Conservation (phyloP, 2,329 filamentous ascomycete genomes). For the Onygenales sp. region DNA sequence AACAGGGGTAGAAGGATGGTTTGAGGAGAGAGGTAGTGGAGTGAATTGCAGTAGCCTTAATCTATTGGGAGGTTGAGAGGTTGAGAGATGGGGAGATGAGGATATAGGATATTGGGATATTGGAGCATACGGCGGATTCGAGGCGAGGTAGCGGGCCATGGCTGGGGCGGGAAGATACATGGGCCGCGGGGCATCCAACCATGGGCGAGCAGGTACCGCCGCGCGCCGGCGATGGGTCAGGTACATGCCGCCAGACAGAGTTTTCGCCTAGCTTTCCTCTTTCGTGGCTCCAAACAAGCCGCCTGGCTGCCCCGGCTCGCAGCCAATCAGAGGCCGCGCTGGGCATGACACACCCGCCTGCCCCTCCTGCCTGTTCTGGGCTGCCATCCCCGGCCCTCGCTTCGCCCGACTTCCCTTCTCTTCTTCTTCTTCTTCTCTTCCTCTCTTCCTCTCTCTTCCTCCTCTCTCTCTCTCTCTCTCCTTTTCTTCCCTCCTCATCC, state of each 20-base stretch:
- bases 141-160: neutral
- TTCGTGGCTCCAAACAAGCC: constrained; percentile 33
- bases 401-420: constrained; percentile 21
- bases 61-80: too few species aligned
- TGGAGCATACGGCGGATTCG: neutral
- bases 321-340: constrained; percentile 13
- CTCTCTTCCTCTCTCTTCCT: constrained; percentile 3
- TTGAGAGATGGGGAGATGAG: too few species aligned
- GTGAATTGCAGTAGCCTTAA: too few species aligned
- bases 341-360: constrained; percentile 11
- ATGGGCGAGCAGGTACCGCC: neutral
- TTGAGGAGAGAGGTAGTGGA: neutral
- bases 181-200: neutral
- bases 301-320: neutral
- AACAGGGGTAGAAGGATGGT: neutral
- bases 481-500: constrained; percentile 12
- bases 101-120: too few species aligned
- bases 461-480: constrained; percentile 5
- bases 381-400: constrained; percentile 17
- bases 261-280: constrained; percentile 7
- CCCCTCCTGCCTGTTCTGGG: neutral
- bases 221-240: neutral
- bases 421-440: constrained; percentile 16
- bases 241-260: neutral
- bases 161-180: neutral